Conservation (phyloP, 139 green algal genomes). For the Microglena sp. region DNA sequence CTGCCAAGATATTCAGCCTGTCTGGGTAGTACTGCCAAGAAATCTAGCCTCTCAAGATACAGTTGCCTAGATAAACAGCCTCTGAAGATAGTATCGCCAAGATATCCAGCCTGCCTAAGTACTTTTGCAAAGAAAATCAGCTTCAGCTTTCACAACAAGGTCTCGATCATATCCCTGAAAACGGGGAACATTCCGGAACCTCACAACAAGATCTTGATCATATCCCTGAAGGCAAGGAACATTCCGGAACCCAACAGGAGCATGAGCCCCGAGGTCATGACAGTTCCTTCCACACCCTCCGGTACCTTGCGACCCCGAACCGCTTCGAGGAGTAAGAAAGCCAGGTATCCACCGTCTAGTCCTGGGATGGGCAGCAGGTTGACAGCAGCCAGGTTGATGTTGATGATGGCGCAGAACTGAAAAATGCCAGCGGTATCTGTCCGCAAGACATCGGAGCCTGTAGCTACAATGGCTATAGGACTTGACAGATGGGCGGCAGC, state of each 20-base stretch:
- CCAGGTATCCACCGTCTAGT: conserved; percentile 90
- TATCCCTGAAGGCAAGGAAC: conserved; percentile 76
- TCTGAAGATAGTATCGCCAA: no score
- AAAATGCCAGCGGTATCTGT: conserved; percentile 27
- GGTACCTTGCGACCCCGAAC: conserved; percentile 80
- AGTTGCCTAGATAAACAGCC: no score
- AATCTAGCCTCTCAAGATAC: no score
- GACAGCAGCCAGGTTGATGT: conserved; percentile 96
- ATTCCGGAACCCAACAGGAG: conserved; percentile 73
- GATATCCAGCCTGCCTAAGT: no score
- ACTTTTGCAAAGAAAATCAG: no score
- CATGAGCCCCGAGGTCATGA: conserved; percentile 82
- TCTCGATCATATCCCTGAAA: conserved; percentile 73
- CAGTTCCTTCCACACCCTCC: conserved; percentile 65
- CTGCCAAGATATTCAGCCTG: no score
- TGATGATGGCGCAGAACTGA: conserved; percentile 92
- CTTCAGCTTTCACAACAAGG: no score
- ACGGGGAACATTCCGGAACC: conserved; percentile 68
- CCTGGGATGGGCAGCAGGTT: conserved; percentile 93
- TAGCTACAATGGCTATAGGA: conserved; percentile 89
- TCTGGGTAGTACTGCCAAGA: no score
- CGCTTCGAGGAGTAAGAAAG: conserved; percentile 75
- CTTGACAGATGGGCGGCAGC: conserved; percentile 56
- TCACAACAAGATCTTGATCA: no score
- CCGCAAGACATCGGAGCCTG: conserved; percentile 78